Evolutionary conservation across 345 rosid genomes (phyloP), one percentile per base, ranked within the genome.

Genomic region (Brassica nigra): DNA sequence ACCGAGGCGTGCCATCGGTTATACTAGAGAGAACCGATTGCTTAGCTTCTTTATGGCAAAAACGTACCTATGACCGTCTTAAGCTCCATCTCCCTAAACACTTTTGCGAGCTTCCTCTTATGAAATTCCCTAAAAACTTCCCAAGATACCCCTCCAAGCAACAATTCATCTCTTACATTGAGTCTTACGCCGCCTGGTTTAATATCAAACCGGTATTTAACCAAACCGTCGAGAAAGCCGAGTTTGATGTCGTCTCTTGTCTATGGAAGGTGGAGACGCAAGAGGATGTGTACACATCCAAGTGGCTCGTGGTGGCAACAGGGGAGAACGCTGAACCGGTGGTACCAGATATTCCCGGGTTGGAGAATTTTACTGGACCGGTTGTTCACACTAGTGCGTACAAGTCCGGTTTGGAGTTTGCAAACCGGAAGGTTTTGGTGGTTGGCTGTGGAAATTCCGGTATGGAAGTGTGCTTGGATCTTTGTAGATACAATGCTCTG

Each of bases 391-490:
- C 95, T 10, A 89, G 89, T 67, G 82, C 44, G 67, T 93, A 90
- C 47, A 93, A 88, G 73, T 89, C 91, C 28, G 97, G 97, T 62
- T 78, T 75, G 29, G 87, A 67, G 31, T 89, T 85, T 42, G 70
- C 73, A 58, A 85, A 86, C 82, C 42, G 80, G 68, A 82, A 75
- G 79, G 98, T 93, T 68, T 74, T 93, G 76, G 95, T 93, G 0
- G 71, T 93, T 20, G 97, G 98, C 3, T 90, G 97, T 80, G 98
- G 98, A 0, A 93, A 93, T 72, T 93, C 98, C 0, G 98, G 98
- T 62, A 91, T 93, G 98, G 98, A 93, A 78, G 90, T 93, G 20
- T 86, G 97, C 82, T 82, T 93, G 78, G 98, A 91, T 84, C 89
- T 93, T 15, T 91, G 90, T 74, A 81, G 87, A 55, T 27, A 86